Evolutionary conservation across 805 yeast genomes (phyloP).

Genomic region (Candida endomychidarum): DNA sequence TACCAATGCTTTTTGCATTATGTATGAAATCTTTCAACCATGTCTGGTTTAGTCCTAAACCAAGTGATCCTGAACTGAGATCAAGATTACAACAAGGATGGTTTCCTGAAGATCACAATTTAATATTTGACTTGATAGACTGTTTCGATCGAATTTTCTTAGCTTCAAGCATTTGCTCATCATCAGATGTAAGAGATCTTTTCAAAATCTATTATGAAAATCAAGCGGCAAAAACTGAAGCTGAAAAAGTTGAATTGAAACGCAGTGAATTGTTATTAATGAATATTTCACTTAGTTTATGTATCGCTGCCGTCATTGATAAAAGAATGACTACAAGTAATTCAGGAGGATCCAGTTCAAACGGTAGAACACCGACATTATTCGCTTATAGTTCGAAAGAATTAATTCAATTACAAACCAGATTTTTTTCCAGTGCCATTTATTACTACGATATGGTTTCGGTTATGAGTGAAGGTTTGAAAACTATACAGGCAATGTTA

Average conservation of each 20-base stretch:
- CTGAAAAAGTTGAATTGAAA: conserved; percentile 19
- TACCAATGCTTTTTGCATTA: conserved; percentile 27
- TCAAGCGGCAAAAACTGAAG: neutral
- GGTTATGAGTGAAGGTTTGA: conserved; percentile 50
- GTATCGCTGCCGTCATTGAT: conserved; percentile 25
- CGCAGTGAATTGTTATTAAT: conserved; percentile 35
- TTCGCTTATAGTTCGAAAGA: conserved; percentile 14
- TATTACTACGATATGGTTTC: conserved; percentile 54
- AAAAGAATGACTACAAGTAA: conserved; percentile 6
- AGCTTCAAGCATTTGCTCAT: conserved; percentile 22
- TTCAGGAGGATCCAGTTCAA: neutral
- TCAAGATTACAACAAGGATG: conserved; percentile 11
- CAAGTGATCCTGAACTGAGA: conserved; percentile 10
- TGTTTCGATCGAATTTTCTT: conserved; percentile 24
- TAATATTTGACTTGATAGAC: conserved; percentile 28
- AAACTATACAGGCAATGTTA: conserved; percentile 52
- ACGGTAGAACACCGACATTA: conserved; percentile 11
- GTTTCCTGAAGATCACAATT: conserved; percentile 21
- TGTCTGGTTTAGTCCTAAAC: conserved; percentile 14
- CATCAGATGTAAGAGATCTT: conserved; percentile 18
- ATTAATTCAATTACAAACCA: conserved; percentile 19
- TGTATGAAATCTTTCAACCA: conserved; percentile 15
- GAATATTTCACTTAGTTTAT: conserved; percentile 28
- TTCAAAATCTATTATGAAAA: conserved; percentile 26
- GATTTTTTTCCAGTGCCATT: conserved; percentile 33